Percentiles rank a stretch among this genome's conserved stretches.
phyloP scores from a whole-genome alignment of 352 stramenopile genomes.

The Elongisporangium anandrum region DNA sequence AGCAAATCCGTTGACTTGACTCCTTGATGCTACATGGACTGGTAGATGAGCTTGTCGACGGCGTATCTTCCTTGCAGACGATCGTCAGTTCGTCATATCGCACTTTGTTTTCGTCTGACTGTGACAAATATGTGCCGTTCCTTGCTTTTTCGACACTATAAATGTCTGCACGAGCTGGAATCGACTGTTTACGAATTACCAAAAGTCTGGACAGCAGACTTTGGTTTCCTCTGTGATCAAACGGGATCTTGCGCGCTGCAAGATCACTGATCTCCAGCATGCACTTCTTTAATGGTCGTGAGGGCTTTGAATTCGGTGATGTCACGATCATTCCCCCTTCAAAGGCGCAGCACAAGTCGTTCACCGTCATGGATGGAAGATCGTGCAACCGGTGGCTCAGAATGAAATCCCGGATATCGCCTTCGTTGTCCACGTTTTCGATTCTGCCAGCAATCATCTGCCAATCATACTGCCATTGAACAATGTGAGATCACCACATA shows the following conservation, averaged over 20 bases:
- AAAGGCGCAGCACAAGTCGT: slow-evolving; percentile 50
- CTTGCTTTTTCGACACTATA: neutral
- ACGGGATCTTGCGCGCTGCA: slow-evolving; percentile 52
- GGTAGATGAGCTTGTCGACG: neutral
- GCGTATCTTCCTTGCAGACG: neutral
- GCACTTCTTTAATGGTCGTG: slow-evolving; percentile 37
- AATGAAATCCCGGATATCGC: slow-evolving; percentile 71
- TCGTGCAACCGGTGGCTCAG: slow-evolving; percentile 27
- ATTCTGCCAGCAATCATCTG: slow-evolving; percentile 73
- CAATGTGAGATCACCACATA: neutral
- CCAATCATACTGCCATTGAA: slow-evolving; percentile 69
- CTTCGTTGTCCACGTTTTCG: slow-evolving; percentile 65
- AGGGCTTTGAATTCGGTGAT: slow-evolving; percentile 42
- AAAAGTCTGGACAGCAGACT: slow-evolving; percentile 37
- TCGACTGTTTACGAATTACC: slow-evolving; percentile 15
- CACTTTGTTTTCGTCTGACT: neutral
- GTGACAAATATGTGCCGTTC: neutral
- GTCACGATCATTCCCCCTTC: slow-evolving; percentile 23
- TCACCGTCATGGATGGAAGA: slow-evolving; percentile 49
- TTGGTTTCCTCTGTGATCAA: slow-evolving; percentile 58
- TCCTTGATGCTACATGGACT: neutral
- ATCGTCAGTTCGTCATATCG: neutral
- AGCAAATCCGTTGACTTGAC: slow-evolving; percentile 17
- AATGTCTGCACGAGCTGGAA: neutral
- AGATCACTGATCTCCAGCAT: slow-evolving; percentile 66